Percentiles rank a stretch among this genome's conserved stretches.
phyloP scores from a whole-genome alignment of 2,329 filamentous ascomycete genomes.

The Xylaria sp. region DNA sequence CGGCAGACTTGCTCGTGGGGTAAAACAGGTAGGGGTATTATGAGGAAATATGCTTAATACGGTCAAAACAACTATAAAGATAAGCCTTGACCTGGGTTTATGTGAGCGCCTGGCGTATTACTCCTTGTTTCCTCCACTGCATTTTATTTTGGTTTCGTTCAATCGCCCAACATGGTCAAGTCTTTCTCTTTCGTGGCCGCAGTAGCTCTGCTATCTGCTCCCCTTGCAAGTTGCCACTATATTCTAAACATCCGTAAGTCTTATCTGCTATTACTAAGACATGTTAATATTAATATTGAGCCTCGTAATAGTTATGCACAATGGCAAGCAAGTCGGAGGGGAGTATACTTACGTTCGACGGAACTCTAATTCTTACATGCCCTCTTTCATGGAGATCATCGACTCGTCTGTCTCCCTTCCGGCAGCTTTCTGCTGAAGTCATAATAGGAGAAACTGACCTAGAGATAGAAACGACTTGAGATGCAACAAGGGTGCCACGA shows the following conservation, averaged over 20 bases:
- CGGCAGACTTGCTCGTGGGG: constrained; percentile 5
- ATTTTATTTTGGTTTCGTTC: background rate
- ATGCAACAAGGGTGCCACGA: constrained; percentile 56
- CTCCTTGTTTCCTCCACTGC: background rate
- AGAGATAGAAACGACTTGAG: constrained; percentile 49
- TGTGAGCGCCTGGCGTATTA: background rate
- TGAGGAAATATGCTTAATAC: background rate
- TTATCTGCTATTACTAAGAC: background rate
- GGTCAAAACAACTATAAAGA: constrained; percentile 31
- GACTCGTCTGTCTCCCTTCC: constrained; percentile 40
- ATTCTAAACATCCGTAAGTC: constrained; percentile 50
- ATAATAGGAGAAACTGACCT: constrained; percentile 12
- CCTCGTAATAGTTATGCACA: constrained; percentile 41
- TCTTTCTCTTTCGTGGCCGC: constrained; percentile 40
- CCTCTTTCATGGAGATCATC: constrained; percentile 51
- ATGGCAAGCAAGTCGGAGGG: constrained; percentile 55
- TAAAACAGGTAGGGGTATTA: too few species aligned
- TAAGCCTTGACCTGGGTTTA: constrained; percentile 17
- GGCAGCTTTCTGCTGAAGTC: background rate
- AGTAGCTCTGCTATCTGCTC: constrained; percentile 41
- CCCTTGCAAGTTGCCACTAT: constrained; percentile 47
- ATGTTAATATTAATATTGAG: background rate
- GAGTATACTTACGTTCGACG: constrained; percentile 60
- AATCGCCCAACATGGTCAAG: constrained; percentile 38
- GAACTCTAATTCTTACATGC: constrained; percentile 55